These are phyloP conservation scores for Chaetothyriales sp. DNA, from an alignment of 2,329 filamentous ascomycete species.

Conservation along the genomic window DNA sequence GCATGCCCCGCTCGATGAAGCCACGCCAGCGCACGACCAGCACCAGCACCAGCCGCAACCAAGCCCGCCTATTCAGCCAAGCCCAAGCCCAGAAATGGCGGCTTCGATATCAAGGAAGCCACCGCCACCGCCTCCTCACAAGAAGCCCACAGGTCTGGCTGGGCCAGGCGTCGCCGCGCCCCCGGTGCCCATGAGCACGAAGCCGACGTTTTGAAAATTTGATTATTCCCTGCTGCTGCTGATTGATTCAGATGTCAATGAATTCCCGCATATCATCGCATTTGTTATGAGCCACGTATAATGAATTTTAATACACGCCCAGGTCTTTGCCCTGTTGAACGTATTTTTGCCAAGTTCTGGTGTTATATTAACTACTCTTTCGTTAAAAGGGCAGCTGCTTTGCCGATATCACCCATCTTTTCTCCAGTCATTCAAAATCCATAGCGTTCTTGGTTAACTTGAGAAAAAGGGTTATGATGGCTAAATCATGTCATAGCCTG, in stretches of 20 bases:
- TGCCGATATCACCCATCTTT: no score
- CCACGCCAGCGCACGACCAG: conserved; percentile 16
- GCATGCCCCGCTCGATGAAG: conserved; percentile 21
- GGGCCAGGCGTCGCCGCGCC: conserved; percentile 29
- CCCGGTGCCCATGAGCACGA: conserved; percentile 44
- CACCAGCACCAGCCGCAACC: conserved; percentile 9
- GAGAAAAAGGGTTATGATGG: no score
- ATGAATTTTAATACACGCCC: no score
- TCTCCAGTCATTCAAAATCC: no score
- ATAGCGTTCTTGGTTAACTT: no score
- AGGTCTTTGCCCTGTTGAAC: no score
- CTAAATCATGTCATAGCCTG: no score
- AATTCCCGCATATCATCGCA: background rate
- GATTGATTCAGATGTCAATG: background rate
- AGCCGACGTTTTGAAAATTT: conserved; percentile 27
- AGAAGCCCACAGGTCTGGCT: conserved; percentile 37
- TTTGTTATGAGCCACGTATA: no score
- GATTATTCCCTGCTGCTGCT: background rate
- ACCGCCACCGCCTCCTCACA: conserved; percentile 45
- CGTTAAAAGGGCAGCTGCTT: no score
- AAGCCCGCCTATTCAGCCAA: conserved; percentile 10
- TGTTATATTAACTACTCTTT: no score
- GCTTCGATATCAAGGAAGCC: conserved; percentile 33
- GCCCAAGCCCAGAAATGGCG: conserved; percentile 18
- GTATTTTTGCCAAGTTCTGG: no score